Evolutionary conservation across 352 stramenopile species (phyloP), one percentile per base, ranked within the genome.

Genomic region (Globisporangium orthogonon): DNA sequence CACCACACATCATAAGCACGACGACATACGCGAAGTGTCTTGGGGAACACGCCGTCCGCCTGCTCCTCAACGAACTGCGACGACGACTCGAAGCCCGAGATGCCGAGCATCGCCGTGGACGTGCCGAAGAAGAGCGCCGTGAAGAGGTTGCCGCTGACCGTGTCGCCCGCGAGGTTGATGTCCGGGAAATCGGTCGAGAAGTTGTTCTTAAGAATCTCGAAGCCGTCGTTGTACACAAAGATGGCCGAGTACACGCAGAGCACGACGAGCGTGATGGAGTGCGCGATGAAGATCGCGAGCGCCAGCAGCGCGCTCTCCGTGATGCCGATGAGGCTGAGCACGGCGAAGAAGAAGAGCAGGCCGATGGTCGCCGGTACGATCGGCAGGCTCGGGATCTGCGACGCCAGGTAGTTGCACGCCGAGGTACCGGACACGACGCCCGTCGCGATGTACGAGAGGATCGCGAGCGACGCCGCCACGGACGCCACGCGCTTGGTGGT

Each of bases 371-470:
- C 73, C 7, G 81, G 81, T 39, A 95, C 83, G 54, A 95, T 87
- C 17, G 84, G 71, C 52, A 95, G 62, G 40, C 70, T 74, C 17
- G 79, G 81, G 44, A 93, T 67, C 54, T 91, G 83, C 18, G 83
- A 90, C 44, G 78, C 76, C 60, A 95, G 66, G 74, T 95, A 95
- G 63, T 91, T 93, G 62, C 81, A 93, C 11, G 83, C 86, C 39
- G 86, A 95, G 31, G 83, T 93, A 52, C 83, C 86, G 10, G 86
- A 95, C 17, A 95, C 86, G 54, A 95, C 86, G 28, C 89, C 93
- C 18, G 94, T 98, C n/a, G 94, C 93, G 63, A 98, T 97, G 78
- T 98, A 98, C 40, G 89, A 97, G 57, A 98, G 88, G 62, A 98
- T 95, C 29, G 89, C 90, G 50, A 98, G 89, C 23, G 88, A 95